Evolutionary conservation across 495 filamentous ascomycete genomes (phyloP).

Genomic region (Oleoguttula mirabilis): DNA sequence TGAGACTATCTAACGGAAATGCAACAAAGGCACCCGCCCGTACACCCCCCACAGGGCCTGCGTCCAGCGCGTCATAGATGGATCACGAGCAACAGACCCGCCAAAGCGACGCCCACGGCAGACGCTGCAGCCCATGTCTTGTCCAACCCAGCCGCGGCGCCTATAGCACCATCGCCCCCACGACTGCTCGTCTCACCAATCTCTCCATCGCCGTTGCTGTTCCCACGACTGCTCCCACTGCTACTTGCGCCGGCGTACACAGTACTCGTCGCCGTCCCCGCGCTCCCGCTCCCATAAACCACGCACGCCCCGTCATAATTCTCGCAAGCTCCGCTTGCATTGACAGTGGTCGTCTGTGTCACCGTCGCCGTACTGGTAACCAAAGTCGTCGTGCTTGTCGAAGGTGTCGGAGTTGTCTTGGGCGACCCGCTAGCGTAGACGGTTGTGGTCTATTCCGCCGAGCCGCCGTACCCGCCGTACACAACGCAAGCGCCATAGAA

Average conservation of each 20-base stretch:
- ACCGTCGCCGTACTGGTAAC: constrained; percentile 6
- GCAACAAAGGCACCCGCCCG: no score
- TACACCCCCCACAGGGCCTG: no score
- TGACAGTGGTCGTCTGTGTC: constrained; percentile 8
- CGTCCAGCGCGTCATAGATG: no score
- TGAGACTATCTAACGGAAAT: no score
- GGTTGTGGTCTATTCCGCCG: constrained; percentile 8
- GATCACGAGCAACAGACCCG: no score
- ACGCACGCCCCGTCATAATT: constrained; percentile 10
- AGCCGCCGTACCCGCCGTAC: constrained; percentile 5
- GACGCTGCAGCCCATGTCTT: no score
- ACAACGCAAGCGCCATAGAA: constrained; percentile 16
- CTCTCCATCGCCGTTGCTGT: background rate
- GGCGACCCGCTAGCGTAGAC: constrained; percentile 1
- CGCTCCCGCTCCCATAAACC: constrained; percentile 7
- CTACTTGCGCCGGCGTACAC: constrained; percentile 4
- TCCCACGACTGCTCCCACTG: background rate
- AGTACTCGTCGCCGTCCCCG: constrained; percentile 3
- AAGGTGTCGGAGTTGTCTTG: background rate
- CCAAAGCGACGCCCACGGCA: no score
- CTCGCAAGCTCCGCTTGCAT: constrained; percentile 5
- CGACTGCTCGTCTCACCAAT: constrained; percentile 2
- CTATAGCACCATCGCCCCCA: no score
- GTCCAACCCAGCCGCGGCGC: no score
- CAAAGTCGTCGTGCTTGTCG: background rate